phyloP scores from a whole-genome alignment of 305 asterid species.

The Andrographis paniculata region DNA sequence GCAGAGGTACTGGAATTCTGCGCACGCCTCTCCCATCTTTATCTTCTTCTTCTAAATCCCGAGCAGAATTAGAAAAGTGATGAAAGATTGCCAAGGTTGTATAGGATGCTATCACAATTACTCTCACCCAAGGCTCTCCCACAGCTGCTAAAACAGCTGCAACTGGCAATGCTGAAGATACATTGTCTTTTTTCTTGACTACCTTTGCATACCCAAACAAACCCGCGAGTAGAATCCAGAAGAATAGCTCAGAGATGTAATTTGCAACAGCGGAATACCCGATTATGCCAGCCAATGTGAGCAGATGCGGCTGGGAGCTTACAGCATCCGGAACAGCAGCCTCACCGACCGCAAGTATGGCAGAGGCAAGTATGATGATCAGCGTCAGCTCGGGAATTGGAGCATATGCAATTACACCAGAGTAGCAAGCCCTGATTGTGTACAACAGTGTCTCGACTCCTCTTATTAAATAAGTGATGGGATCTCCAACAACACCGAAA shows the following conservation, averaged over 20 bases:
- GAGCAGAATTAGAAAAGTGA: conserved; percentile 21
- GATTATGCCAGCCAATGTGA: conserved; percentile 57
- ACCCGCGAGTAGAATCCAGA: conserved; percentile 66
- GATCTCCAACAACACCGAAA: conserved; percentile 55
- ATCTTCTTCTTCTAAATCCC: conserved; percentile 15
- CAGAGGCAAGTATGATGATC: conserved; percentile 59
- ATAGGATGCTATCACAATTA: conserved; percentile 40
- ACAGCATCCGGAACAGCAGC: conserved; percentile 69
- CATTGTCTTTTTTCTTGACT: conserved; percentile 66
- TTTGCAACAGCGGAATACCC: conserved; percentile 70
- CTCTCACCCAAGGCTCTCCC: conserved; percentile 91
- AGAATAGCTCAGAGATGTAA: conserved; percentile 61
- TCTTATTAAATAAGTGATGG: conserved; percentile 46
- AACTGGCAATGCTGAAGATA: conserved; percentile 67
- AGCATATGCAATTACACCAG: conserved; percentile 60
- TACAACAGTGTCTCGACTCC: conserved; percentile 46
- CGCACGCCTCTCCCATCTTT: conserved; percentile 18
- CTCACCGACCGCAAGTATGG: conserved; percentile 58
- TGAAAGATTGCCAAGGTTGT: conserved; percentile 53
- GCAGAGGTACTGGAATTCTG: conserved; percentile 57
- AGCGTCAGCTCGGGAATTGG: conserved; percentile 62
- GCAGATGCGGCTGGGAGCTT: conserved; percentile 61
- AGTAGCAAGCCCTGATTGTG: conserved; percentile 59
- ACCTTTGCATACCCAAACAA: conserved; percentile 51
- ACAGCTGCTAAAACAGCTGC: conserved; percentile 80